Base-by-base conservation (phyloP, 2,329 filamentous ascomycete genomes). In the Stemphylium beticola region DNA sequence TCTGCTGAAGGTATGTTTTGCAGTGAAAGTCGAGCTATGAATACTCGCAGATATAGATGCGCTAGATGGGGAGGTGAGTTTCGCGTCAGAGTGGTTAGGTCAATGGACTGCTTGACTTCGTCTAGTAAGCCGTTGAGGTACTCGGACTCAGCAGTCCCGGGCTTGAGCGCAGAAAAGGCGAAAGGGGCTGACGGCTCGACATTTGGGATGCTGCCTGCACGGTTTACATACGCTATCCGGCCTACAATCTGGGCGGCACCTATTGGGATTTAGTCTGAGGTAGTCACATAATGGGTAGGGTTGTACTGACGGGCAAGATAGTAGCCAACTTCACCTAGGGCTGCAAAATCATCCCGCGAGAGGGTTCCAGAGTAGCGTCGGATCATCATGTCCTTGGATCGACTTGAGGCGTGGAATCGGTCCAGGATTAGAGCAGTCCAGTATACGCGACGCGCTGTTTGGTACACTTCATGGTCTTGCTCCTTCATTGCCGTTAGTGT, bases 361-460 rank as follows among this genome's bases (percentile, higher is more conserved):
- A 73, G 56, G 17, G 64, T 65, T 8, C 72, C 67, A 29, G 64
- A 62, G 33, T 71, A 64, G 20, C 71, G 48, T 5, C 72, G 71
- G 32, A 76, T 53, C 42, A 72, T 61, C 15, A 72, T 66, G 37
- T 74, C 68, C 32, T 68, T 74, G 7, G 64, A 68, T 33, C 68
- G 65, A 50, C 68, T 68, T 40, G 72, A 69, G 11, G 73, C 72
- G 46, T 75, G 67, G 39, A 74, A 75, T 18, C 72, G 69, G 43
- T 76, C 74, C n/a, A 76, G 37, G 26, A 74, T 73, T 44, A 76
- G 68, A 1, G 71, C 60, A 32, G 69, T 62, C 73, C 73, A 75
- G 48, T 74, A 76, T 2, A 73, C 64, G 42, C 72, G 73, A 2
- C 74, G 68, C 26, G 71, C 62, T 18, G 65, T 60, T 8, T 73